These are phyloP conservation scores for Malus asiatica DNA, from an alignment of 306 rosid species.

Conservation along the genomic window DNA sequence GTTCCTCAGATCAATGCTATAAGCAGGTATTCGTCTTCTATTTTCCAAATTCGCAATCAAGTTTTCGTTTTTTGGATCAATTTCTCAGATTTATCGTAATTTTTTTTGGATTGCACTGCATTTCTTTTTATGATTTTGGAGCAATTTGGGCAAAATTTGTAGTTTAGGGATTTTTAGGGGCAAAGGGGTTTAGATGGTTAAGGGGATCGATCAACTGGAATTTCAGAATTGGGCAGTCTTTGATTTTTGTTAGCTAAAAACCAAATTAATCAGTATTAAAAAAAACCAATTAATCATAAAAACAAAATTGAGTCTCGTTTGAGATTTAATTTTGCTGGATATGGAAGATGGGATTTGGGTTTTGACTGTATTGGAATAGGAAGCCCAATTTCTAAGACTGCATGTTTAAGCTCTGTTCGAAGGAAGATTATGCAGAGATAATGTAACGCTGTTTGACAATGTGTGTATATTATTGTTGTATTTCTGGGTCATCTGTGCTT, in stretches of 20 bases:
- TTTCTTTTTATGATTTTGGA: background rate
- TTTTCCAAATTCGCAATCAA: background rate
- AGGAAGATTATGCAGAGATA: background rate
- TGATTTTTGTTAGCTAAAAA: no score
- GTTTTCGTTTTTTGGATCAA: background rate
- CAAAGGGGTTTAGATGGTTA: background rate
- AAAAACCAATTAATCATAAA: background rate
- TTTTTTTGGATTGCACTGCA: background rate
- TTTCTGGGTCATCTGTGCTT: background rate
- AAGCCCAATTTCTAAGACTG: background rate
- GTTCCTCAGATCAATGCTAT: slow-evolving; percentile 30
- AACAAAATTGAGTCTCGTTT: background rate
- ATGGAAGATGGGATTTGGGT: background rate
- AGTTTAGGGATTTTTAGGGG: background rate
- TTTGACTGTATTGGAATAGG: background rate
- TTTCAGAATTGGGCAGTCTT: background rate
- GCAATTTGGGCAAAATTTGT: background rate
- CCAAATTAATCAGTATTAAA: background rate
- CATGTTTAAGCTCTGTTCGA: background rate
- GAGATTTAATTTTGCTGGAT: background rate
- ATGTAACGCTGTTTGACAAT: background rate
- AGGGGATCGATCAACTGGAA: background rate
- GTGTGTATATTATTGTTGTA: background rate
- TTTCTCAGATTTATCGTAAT: background rate
- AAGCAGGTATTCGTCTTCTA: slow-evolving; percentile 2